Conservation (phyloP, 129 eudicot species). For the Glebionis coronaria region DNA sequence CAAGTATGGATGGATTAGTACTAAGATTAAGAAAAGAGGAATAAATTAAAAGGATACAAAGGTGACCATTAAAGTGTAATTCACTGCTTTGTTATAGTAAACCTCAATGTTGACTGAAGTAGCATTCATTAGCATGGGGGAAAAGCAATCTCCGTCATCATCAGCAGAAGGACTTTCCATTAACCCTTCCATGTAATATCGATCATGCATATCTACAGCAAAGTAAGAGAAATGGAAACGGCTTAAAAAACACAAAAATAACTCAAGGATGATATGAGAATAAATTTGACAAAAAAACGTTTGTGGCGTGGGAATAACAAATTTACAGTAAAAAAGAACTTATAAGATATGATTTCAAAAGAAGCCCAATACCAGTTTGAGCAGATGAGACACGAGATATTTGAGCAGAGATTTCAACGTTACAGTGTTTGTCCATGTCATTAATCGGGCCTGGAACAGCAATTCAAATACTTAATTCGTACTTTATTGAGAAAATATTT, state of each 20-base stretch:
- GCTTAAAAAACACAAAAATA: neutral
- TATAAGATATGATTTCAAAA: neutral
- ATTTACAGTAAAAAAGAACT: slow-evolving; percentile 5
- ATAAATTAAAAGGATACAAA: slow-evolving; percentile 77
- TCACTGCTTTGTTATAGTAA: slow-evolving; percentile 95
- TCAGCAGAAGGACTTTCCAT: slow-evolving; percentile 98
- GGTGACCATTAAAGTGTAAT: slow-evolving; percentile 98
- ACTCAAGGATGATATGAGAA: neutral
- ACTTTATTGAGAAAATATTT: neutral
- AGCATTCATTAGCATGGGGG: slow-evolving; percentile 79
- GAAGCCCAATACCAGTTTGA: slow-evolving; percentile 52
- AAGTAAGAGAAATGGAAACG: slow-evolving; percentile 5
- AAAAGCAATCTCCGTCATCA: slow-evolving; percentile 95
- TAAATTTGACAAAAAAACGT: neutral
- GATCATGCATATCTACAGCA: slow-evolving; percentile 69
- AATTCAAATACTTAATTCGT: slow-evolving; percentile 9
- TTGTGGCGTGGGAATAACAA: neutral
- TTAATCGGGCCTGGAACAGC: slow-evolving; percentile 73
- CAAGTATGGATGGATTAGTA: neutral
- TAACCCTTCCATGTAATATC: slow-evolving; percentile 81
- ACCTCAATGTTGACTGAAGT: slow-evolving; percentile 84
- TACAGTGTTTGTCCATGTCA: slow-evolving; percentile 97
- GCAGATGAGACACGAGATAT: slow-evolving; percentile 61
- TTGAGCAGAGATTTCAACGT: slow-evolving; percentile 92
- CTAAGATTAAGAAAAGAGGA: neutral